Evolutionary conservation across 1,284 basidiomycete species (phyloP).

Genomic region (Puccinia polysora): DNA sequence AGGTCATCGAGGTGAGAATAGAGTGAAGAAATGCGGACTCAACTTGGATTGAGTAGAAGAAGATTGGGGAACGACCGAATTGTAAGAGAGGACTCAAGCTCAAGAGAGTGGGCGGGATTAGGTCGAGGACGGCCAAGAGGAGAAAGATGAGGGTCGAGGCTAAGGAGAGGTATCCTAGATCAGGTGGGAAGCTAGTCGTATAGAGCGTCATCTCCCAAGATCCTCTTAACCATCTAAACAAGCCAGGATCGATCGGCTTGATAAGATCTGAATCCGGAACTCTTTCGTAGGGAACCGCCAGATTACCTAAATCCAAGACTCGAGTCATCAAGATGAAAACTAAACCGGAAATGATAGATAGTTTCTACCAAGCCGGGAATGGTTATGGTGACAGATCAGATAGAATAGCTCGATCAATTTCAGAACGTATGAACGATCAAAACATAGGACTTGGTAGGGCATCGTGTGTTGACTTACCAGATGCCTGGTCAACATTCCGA

Average conservation of each 20-base stretch:
- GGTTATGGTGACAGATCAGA: too few species aligned
- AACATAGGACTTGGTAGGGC: too few species aligned
- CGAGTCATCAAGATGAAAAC: slow-evolving; percentile 13
- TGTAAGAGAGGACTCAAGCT: slow-evolving; percentile 11
- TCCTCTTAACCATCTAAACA: slow-evolving; percentile 20
- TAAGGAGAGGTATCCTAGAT: slow-evolving; percentile 19
- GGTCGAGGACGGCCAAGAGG: slow-evolving; percentile 1
- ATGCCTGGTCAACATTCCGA: background rate
- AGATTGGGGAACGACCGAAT: slow-evolving; percentile 22
- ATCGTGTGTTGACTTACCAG: too few species aligned
- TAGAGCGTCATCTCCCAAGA: slow-evolving; percentile 32
- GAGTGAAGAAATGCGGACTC: too few species aligned
- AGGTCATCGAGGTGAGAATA: too few species aligned
- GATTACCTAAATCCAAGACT: slow-evolving; percentile 14
- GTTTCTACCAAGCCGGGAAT: background rate
- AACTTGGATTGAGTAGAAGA: slow-evolving; percentile 37
- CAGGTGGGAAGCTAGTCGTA: slow-evolving; percentile 28
- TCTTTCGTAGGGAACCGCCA: slow-evolving; percentile 1
- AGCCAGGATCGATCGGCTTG: background rate
- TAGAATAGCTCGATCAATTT: too few species aligned
- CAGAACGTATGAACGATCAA: too few species aligned
- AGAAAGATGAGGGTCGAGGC: slow-evolving; percentile 6
- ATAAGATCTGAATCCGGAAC: background rate
- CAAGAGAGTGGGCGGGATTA: background rate
- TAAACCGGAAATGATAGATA: background rate